phyloP scores from a whole-genome alignment of 2,329 filamentous ascomycete genomes.

The Cladosporium halotolerans region DNA sequence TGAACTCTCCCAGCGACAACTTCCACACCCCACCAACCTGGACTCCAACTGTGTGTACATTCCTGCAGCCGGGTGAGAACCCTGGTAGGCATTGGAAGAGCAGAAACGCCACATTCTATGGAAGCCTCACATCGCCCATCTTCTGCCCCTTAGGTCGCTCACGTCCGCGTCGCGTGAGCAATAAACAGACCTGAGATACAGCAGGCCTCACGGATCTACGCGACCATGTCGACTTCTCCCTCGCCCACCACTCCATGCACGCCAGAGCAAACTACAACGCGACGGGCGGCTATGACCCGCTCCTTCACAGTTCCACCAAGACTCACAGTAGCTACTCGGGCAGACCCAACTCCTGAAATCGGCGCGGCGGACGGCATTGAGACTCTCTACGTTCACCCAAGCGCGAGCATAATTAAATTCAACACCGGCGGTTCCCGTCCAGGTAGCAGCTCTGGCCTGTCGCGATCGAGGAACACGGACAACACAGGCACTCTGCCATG shows the following conservation, averaged over 20 bases:
- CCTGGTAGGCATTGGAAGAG: background rate
- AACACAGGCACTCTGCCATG: slow-evolving; percentile 58
- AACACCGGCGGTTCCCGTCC: slow-evolving; percentile 33
- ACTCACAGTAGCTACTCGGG: slow-evolving; percentile 27
- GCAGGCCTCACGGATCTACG: background rate
- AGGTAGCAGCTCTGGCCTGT: slow-evolving; percentile 27
- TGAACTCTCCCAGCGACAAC: background rate
- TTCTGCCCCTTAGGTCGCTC: too few relatives aligned
- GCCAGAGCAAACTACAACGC: slow-evolving; percentile 20
- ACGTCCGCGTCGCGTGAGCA: background rate
- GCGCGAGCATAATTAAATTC: slow-evolving; percentile 66
- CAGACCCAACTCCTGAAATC: slow-evolving; percentile 28
- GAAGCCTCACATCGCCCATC: too few relatives aligned
- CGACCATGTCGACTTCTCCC: slow-evolving; percentile 18
- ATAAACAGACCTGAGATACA: background rate
- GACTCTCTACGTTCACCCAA: slow-evolving; percentile 68
- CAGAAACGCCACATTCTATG: background rate
- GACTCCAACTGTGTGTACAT: background rate
- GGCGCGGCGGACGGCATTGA: slow-evolving; percentile 49
- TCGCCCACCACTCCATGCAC: slow-evolving; percentile 22
- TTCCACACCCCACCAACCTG: background rate
- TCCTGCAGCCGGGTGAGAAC: background rate
- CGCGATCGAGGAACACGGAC: slow-evolving; percentile 25
- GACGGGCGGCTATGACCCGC: slow-evolving; percentile 30
- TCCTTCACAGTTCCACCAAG: slow-evolving; percentile 45